A percentile compares a stretch with the other conserved stretches of the same genome.
Evolutionary conservation across 2,329 filamentous ascomycete species (phyloP).

Genomic region (Corynespora cassiicola): DNA sequence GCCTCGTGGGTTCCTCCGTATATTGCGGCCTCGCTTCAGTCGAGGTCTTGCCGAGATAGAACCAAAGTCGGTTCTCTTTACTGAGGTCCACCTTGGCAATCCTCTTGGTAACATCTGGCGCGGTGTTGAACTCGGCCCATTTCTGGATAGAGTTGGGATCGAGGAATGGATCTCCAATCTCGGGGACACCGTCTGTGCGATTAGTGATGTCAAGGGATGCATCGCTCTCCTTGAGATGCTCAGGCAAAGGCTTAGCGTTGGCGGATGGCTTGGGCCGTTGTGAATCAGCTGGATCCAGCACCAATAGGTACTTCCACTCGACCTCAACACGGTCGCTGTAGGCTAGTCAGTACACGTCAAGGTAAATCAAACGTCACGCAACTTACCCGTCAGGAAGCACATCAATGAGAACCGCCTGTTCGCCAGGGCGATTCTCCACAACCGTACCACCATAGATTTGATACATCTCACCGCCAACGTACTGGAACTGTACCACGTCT

Average conservation of each 20-base stretch:
- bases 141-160: conserved; percentile 53
- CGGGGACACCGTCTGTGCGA: conserved; percentile 57
- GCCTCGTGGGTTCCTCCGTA: conserved; percentile 74
- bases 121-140: conserved; percentile 73
- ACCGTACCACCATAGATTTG: conserved; percentile 93
- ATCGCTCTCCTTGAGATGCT: conserved; percentile 55
- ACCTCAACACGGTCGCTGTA: conserved; percentile 75
- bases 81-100: conserved; percentile 74
- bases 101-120: conserved; percentile 47
- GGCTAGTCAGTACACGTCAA: conserved; percentile 16
- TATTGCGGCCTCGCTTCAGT: conserved; percentile 92
- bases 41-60: conserved; percentile 84
- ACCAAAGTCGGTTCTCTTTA: conserved; percentile 80
- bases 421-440: conserved; percentile 78
- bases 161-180: conserved; percentile 55
- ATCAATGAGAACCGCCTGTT: conserved; percentile 79
- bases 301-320: conserved; percentile 82
- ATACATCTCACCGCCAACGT: conserved; percentile 74
- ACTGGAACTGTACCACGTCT: conserved; percentile 87
- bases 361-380: neutral
- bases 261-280: conserved; percentile 76
- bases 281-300: conserved; percentile 74
- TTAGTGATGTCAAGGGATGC: conserved; percentile 53
- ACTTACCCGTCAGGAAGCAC: conserved; percentile 84
- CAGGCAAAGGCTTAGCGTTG: conserved; percentile 74